phyloP scores from a whole-genome alignment of 1,284 basidiomycete genomes.

The Xerocomus nothofagi region DNA sequence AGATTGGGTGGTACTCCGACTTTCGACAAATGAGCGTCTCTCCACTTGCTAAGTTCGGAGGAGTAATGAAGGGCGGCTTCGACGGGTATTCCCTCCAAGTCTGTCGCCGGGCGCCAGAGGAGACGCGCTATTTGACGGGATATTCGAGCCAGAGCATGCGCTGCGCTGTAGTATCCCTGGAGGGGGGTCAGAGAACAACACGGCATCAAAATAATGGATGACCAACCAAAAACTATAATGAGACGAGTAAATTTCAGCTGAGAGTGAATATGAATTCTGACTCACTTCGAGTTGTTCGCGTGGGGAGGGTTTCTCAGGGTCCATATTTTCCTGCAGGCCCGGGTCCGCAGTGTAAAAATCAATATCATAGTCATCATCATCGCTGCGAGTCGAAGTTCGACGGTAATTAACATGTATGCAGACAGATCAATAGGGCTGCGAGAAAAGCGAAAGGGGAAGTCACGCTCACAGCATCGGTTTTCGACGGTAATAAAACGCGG shows the following conservation, averaged over 20 bases:
- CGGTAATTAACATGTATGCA: slow-evolving; percentile 41
- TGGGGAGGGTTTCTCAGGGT: slow-evolving; percentile 55
- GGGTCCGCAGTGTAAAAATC: slow-evolving; percentile 78
- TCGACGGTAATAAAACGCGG: slow-evolving; percentile 59
- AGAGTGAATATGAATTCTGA: slow-evolving; percentile 13
- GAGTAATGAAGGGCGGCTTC: slow-evolving; percentile 61
- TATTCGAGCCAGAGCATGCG: slow-evolving; percentile 77
- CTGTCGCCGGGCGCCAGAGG: slow-evolving; percentile 75
- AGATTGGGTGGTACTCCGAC: slow-evolving; percentile 86
- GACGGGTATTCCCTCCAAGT: slow-evolving; percentile 73
- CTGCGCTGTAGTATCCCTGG: slow-evolving; percentile 77
- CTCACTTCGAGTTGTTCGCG: slow-evolving; percentile 74
- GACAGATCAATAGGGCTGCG: slow-evolving; percentile 38
- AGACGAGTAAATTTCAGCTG: slow-evolving; percentile 13
- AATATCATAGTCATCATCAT: slow-evolving; percentile 69
- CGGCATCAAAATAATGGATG: slow-evolving; percentile 31
- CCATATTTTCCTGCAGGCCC: slow-evolving; percentile 47
- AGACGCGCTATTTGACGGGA: slow-evolving; percentile 76
- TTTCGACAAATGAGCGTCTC: slow-evolving; percentile 68
- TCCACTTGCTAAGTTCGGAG: slow-evolving; percentile 69
- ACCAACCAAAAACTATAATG: slow-evolving; percentile 41
- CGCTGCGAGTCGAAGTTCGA: slow-evolving; percentile 35
- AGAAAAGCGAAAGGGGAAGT: slow-evolving; percentile 28
- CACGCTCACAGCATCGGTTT: slow-evolving; percentile 63
- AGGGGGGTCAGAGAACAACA: slow-evolving; percentile 9